Conservation (phyloP, 495 filamentous ascomycete genomes). For the Podospora tetraspora region DNA sequence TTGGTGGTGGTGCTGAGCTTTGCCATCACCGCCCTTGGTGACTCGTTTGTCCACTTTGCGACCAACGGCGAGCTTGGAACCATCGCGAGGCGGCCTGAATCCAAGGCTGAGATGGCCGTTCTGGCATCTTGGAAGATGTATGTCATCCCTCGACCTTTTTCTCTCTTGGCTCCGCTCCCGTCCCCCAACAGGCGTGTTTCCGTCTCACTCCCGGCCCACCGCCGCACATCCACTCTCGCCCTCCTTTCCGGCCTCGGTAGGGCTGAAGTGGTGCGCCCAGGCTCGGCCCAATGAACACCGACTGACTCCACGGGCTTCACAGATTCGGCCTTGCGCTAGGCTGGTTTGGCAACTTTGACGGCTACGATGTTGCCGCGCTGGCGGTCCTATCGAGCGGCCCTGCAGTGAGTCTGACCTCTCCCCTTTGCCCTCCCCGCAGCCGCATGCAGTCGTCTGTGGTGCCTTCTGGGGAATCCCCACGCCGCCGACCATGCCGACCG, state of each 20-base stretch:
- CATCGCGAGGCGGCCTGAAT: constrained; percentile 56
- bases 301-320: constrained; percentile 10
- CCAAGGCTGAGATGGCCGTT: constrained; percentile 55
- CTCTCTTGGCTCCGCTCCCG: background rate
- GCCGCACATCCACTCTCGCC: constrained; percentile 6
- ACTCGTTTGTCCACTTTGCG: constrained; percentile 47
- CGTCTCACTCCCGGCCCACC: constrained; percentile 8
- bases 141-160: constrained; percentile 3
- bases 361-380: constrained; percentile 63
- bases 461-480: constrained; percentile 9
- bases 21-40: constrained; percentile 50
- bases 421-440: constrained; percentile 3
- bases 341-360: constrained; percentile 68
- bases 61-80: constrained; percentile 51
- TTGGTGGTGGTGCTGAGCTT: constrained; percentile 62
- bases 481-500: constrained; percentile 1
- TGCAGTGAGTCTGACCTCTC: constrained; percentile 39
- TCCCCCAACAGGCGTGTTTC: constrained; percentile 3
- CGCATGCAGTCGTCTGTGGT: background rate
- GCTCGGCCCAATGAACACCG: constrained; percentile 27
- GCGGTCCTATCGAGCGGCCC: constrained; percentile 67
- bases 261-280: constrained; percentile 24
- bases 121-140: constrained; percentile 61
- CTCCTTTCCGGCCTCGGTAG: constrained; percentile 19
- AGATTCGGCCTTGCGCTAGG: constrained; percentile 62